Conservation (phyloP, 2,329 filamentous ascomycete species). For the Fusarium dimerum region DNA sequence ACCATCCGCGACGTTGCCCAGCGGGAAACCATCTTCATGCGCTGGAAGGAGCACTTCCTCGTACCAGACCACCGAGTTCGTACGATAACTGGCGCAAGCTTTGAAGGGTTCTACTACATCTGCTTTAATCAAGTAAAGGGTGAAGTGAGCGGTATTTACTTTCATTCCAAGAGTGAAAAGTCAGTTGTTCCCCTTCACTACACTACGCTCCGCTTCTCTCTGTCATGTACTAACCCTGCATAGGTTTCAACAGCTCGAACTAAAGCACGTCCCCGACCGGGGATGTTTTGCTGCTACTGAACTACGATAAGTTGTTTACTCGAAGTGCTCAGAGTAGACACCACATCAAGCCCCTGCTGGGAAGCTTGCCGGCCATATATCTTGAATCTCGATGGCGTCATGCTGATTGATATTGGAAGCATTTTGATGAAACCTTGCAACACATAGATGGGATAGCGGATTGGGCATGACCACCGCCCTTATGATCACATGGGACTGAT, state of each 20-base stretch:
- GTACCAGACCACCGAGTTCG: slow-evolving; percentile 92
- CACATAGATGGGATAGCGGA: slow-evolving; percentile 27
- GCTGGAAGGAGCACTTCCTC: slow-evolving; percentile 98
- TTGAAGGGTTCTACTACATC: slow-evolving; percentile 99
- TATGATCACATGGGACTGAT: slow-evolving; percentile 20
- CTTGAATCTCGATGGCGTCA: too few relatives aligned
- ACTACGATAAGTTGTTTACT: slow-evolving; percentile 52
- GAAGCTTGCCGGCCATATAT: slow-evolving; percentile 6
- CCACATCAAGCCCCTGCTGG: neutral
- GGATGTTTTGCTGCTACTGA: slow-evolving; percentile 87
- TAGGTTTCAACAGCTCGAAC: slow-evolving; percentile 89
- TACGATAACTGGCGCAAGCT: slow-evolving; percentile 91
- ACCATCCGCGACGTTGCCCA: slow-evolving; percentile 71
- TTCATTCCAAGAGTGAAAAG: slow-evolving; percentile 97
- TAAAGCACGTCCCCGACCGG: slow-evolving; percentile 82
- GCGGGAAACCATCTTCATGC: slow-evolving; percentile 92
- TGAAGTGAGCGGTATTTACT: slow-evolving; percentile 90
- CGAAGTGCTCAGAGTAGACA: neutral
- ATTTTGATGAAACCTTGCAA: slow-evolving; percentile 2
- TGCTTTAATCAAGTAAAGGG: slow-evolving; percentile 94
- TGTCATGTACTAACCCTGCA: neutral
- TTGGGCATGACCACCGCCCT: slow-evolving; percentile 12
- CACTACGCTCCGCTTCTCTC: slow-evolving; percentile 1
- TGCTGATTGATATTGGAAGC: too few relatives aligned
- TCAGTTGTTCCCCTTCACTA: slow-evolving; percentile 49